Evolutionary conservation across 768 basidiomycete genomes (phyloP).

Genomic region (Ephemerocybe angulata): DNA sequence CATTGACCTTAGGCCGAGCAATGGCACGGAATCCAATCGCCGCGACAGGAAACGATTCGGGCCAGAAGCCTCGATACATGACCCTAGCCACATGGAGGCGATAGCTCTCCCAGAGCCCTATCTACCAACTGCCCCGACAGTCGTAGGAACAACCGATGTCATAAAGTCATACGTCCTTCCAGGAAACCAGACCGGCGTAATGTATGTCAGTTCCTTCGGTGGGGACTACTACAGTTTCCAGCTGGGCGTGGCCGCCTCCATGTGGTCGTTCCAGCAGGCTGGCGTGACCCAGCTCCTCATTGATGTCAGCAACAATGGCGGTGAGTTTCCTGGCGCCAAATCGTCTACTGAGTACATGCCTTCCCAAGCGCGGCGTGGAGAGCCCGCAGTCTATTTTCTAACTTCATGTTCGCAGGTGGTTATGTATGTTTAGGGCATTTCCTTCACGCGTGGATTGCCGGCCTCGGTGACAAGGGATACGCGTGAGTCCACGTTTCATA

Average conservation of each 20-base stretch:
- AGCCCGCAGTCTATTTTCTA: too few relatives aligned
- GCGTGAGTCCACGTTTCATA: constrained; percentile 24
- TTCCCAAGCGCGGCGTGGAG: too few relatives aligned
- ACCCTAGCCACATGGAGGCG: constrained; percentile 36
- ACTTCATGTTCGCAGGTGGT: constrained; percentile 50
- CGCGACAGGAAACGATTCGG: constrained; percentile 21
- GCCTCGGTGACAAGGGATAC: constrained; percentile 48
- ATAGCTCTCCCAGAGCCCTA: constrained; percentile 46
- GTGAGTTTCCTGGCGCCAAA: too few relatives aligned
- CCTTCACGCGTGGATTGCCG: constrained; percentile 54
- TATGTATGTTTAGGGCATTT: constrained; percentile 61
- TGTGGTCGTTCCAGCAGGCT: constrained; percentile 42
- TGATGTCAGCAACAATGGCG: constrained; percentile 61
- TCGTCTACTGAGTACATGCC: too few relatives aligned
- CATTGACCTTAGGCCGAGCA: constrained; percentile 34
- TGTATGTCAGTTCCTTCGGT: constrained; percentile 59
- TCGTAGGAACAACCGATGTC: constrained; percentile 45
- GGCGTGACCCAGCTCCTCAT: constrained; percentile 51
- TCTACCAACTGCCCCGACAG: constrained; percentile 42
- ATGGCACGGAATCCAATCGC: not conserved
- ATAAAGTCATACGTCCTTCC: constrained; percentile 56
- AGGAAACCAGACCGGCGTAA: constrained; percentile 56
- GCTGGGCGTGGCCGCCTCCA: constrained; percentile 41
- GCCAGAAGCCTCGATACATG: constrained; percentile 39
- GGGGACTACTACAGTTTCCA: constrained; percentile 51